Base-by-base conservation (phyloP, 1,284 basidiomycete species). In the Volvariella surrecta region DNA sequence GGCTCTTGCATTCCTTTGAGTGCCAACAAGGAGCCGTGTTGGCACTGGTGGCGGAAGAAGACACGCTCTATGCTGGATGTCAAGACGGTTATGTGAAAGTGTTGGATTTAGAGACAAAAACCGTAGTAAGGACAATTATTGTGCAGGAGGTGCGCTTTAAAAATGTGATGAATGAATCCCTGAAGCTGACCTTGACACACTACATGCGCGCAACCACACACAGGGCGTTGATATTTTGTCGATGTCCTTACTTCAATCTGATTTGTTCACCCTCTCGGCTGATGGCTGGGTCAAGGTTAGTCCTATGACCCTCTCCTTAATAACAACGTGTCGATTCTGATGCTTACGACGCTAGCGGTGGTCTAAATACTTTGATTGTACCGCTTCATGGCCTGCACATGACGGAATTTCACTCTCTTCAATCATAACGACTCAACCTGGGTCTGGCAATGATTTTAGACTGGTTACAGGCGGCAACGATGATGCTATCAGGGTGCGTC, bases 71-170 rank as follows among this genome's bases (percentile, higher is more conserved):
- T 54, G 93, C 90, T 0, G 95, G 92, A 0, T 85, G 92, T 52
- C 95, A 99, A 61, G 91, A 90, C 50, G 95, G 95, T 1, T 82
- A 87, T 51, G 89, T 98, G 52, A 87, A 87, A 50, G 84, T 98
- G 4, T 83, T 90, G 68, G 94, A 98, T 59, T 67, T 96, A 8
- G 92, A 94, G 58, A 95, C 91, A 0, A 82, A 80, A 47, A 88
- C 89, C 0, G 67, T 89, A 30, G 82, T 98, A 10, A 73, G 95
- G 34, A 89, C 82, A 0, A 84, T 98, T 43, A 81, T 91, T 15
- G 86, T 89, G 0, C 82, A 92, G 55, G 83, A 88, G 62, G 87
- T 85, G 41, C 18, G 66, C 52, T n/a, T n/a, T n/a, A n/a, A n/a
- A n/a, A n/a, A n/a, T n/a, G n/a, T n/a, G n/a, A n/a, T n/a, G n/a